Evolutionary conservation across 805 yeast species (phyloP), one percentile per base, ranked within the genome.

Genomic region (Ogataea naganishii): DNA sequence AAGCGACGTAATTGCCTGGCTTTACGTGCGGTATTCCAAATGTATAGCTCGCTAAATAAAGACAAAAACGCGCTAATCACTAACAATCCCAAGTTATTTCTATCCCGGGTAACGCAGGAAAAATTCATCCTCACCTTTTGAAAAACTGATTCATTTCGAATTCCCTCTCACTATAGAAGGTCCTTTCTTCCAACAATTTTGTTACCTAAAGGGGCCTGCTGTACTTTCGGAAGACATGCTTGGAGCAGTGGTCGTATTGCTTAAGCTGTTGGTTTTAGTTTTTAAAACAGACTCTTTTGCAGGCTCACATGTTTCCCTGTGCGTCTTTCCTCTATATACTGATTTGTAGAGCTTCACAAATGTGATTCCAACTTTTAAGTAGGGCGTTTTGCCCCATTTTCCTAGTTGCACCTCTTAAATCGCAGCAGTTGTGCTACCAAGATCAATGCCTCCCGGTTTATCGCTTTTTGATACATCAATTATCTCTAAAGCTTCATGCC

Each of bases 401-500:
- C n/a, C n/a, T n/a, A n/a, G n/a, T n/a, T n/a, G n/a, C n/a, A n/a
- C n/a, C n/a, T n/a, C n/a, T n/a, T n/a, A n/a, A n/a, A n/a, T n/a
- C n/a, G n/a, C n/a, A n/a, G 7, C 29, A 6, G 29, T 16, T 7
- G 21, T 7, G 23, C 7, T n/a, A 26, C 16, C 20, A 18, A 14
- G n/a, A 10, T 11, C 11, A 12, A 17, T 26, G 29, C 34, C 16
- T 33, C 42, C 46, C 43, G 43, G 46, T 43, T 46, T 46, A 45
- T 47, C 52, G 52, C 51, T 37, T 38, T 33, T 37, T 36, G 35
- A 30, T 38, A 30, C 12, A 14, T 27, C 35, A 28, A 22, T 36
- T 41, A 30, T 27, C 33, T 33, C 26, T 20, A 31, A 30, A 41
- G 51, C 54, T 49, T 49, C 54, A 47, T 46, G 53, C 53, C 49